These are phyloP conservation scores for Cyclanthera cordifolia DNA, from an alignment of 306 rosid species.

Conservation along the genomic window DNA sequence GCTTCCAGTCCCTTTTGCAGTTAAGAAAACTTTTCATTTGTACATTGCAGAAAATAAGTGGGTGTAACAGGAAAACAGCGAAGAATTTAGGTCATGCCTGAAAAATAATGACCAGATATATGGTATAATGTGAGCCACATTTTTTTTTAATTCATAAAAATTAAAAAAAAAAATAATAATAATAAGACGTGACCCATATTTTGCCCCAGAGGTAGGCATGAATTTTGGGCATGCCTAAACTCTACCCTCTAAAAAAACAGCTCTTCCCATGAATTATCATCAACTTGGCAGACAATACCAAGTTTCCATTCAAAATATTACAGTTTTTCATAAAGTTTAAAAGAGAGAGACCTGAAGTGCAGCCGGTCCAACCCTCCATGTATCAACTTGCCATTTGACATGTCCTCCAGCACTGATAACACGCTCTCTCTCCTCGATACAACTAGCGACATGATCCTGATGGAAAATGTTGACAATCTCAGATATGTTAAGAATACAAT, in stretches of 20 bases:
- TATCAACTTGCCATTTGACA: constrained; percentile 84
- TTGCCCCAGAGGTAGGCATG: too few relatives aligned
- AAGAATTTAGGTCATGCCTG: too few relatives aligned
- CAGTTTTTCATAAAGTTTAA: constrained; percentile 14
- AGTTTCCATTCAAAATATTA: neutral
- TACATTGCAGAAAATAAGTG: neutral
- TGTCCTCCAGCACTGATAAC: constrained; percentile 56
- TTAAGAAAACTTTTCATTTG: neutral
- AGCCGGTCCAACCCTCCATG: constrained; percentile 90
- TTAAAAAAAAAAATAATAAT: too few relatives aligned
- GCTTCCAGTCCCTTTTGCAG: neutral
- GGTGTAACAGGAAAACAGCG: neutral
- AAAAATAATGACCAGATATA: too few relatives aligned
- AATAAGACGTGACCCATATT: too few relatives aligned
- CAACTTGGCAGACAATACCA: neutral
- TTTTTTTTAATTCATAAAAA: too few relatives aligned
- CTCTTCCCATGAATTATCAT: neutral
- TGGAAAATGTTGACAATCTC: constrained; percentile 8
- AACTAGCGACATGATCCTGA: constrained; percentile 92
- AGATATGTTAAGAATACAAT: neutral
- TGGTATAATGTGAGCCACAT: too few relatives aligned
- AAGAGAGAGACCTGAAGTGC: constrained; percentile 70
- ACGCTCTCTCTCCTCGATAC: constrained; percentile 77
- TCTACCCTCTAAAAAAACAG: neutral
- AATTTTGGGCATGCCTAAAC: too few relatives aligned